These are phyloP conservation scores for Saccharomyces hybrid DNA, from an alignment of 1,139 yeast species.

Conservation along the genomic window DNA sequence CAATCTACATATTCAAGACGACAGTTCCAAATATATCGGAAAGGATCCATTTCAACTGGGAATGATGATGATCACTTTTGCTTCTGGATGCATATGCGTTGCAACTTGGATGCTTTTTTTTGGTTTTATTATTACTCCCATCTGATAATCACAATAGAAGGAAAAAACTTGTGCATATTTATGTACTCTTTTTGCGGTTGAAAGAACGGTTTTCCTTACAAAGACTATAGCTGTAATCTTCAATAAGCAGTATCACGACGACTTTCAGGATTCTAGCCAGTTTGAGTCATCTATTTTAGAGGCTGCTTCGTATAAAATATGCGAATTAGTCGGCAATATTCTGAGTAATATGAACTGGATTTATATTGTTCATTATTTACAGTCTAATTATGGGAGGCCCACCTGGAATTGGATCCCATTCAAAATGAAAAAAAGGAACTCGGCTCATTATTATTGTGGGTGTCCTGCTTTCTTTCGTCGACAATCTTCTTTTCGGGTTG, in stretches of 20 bases:
- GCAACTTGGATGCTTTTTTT: conserved; percentile 17
- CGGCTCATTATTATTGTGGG: background rate
- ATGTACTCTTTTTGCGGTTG: conserved; percentile 11
- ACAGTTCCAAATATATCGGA: background rate
- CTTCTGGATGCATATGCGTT: conserved; percentile 10
- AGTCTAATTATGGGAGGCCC: conserved; percentile 1
- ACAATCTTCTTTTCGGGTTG: conserved; percentile 12
- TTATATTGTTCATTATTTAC: conserved; percentile 1
- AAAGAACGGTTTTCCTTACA: conserved; percentile 8
- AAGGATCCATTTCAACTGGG: conserved; percentile 10
- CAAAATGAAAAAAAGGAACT: background rate
- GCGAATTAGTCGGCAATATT: conserved; percentile 2
- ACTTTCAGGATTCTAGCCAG: conserved; percentile 11
- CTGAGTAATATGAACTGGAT: conserved; percentile 5
- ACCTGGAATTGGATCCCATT: background rate
- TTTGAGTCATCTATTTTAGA: conserved; percentile 4
- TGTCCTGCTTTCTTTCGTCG: background rate
- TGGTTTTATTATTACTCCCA: conserved; percentile 14
- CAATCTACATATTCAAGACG: background rate
- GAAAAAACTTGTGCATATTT: conserved; percentile 11
- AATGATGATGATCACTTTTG: conserved; percentile 9
- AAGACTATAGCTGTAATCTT: conserved; percentile 9
- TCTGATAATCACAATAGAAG: conserved; percentile 13
- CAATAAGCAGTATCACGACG: conserved; percentile 8
- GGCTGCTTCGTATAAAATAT: conserved; percentile 4